These are phyloP conservation scores for Annona cherimola DNA, from an alignment of 164 flowering plant species.

Conservation along the genomic window DNA sequence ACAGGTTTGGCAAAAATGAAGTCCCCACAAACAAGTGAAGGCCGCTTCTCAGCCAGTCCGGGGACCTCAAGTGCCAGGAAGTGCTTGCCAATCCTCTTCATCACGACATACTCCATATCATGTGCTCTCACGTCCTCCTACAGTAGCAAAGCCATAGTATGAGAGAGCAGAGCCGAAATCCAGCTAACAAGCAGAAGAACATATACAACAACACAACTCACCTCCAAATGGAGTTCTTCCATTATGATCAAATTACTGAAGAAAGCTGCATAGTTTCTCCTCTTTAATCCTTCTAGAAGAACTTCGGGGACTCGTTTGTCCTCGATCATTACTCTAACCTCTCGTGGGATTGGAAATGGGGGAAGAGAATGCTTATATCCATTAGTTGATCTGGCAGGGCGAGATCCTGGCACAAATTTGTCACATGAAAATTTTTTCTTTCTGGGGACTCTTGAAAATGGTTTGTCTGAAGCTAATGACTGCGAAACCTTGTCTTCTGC, in stretches of 20 bases:
- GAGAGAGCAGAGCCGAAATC: background rate
- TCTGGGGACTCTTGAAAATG: conserved; percentile 41
- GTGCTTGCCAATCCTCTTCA: conserved; percentile 38
- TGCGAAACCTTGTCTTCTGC: conserved; percentile 73
- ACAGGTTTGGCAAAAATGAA: conserved; percentile 48
- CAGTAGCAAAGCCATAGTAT: conserved; percentile 12
- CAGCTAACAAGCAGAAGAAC: background rate
- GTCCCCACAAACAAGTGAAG: conserved; percentile 86
- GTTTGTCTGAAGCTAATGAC: conserved; percentile 51
- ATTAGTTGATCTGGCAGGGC: conserved; percentile 34
- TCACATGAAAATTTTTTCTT: conserved; percentile 31
- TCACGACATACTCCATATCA: conserved; percentile 64
- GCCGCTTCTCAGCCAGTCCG: conserved; percentile 92
- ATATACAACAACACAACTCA: conserved; percentile 12
- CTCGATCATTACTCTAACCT: conserved; percentile 45
- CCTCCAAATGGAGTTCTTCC: conserved; percentile 94
- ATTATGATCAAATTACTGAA: conserved; percentile 56
- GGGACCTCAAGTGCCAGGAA: conserved; percentile 74
- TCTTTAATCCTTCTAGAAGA: conserved; percentile 41
- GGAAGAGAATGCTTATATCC: conserved; percentile 39
- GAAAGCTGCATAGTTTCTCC: conserved; percentile 44
- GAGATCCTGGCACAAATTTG: conserved; percentile 40
- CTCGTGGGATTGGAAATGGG: conserved; percentile 45
- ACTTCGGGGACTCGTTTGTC: conserved; percentile 52
- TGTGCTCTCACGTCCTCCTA: conserved; percentile 79